These are phyloP conservation scores for Triglochin maritima DNA, from an alignment of 106 monocot species.

Conservation along the genomic window DNA sequence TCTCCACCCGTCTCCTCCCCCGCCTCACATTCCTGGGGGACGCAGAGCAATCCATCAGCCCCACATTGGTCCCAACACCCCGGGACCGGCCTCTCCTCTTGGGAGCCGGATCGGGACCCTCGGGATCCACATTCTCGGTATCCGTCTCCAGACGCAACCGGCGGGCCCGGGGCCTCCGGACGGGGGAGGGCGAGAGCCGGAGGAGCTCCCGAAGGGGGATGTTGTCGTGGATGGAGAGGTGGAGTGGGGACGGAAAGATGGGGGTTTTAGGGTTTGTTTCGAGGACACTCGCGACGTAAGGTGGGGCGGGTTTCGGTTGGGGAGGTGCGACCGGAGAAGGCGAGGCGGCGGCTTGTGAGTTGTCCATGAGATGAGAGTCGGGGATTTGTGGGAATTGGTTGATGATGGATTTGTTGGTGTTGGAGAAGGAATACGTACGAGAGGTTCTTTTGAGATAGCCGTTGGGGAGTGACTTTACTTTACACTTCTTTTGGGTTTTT, in stretches of 20 bases:
- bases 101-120: constrained; percentile 1
- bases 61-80: constrained; percentile 6
- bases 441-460: too few species aligned
- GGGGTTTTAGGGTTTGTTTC: constrained; percentile 2
- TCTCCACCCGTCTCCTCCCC: constrained; percentile 40
- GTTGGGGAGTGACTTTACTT: too few species aligned
- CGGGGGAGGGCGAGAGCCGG: constrained; percentile 39
- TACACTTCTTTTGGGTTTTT: too few species aligned
- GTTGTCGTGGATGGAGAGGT: constrained; percentile 23
- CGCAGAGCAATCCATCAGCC: constrained; percentile 13
- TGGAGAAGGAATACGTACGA: too few species aligned
- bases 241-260: constrained; percentile 32
- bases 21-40: constrained; percentile 41
- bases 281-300: too few species aligned
- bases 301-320: too few species aligned
- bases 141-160: constrained; percentile 3
- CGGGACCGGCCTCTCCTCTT: constrained; percentile 29
- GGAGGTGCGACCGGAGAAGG: too few species aligned
- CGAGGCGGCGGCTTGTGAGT: too few species aligned
- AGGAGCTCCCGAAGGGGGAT: constrained; percentile 45
- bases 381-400: too few species aligned
- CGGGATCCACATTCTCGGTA: constrained; percentile 25
- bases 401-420: too few species aligned
- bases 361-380: too few species aligned
- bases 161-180: constrained; percentile 5